Evolutionary conservation across 208 protist genomes (phyloP).

Genomic region (Wallacemonas sp.): DNA sequence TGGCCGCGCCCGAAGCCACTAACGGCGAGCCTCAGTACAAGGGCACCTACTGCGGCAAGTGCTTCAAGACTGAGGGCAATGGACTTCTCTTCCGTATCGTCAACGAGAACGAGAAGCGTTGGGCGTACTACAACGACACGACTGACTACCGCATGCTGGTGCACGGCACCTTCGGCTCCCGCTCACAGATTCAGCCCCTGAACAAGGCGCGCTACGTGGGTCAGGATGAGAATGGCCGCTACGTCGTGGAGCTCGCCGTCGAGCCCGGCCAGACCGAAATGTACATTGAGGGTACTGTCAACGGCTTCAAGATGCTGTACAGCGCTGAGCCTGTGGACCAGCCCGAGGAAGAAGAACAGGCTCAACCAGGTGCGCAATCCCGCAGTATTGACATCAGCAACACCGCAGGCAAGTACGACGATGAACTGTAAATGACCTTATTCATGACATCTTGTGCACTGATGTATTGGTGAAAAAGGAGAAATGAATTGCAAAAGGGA

Average conservation of each 20-base stretch:
- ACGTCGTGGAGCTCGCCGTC: constrained; percentile 50
- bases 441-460: too few species aligned
- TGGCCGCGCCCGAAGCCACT: constrained; percentile 25
- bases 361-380: not conserved
- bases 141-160: constrained; percentile 59
- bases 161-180: constrained; percentile 48
- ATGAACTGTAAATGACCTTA: constrained; percentile 1
- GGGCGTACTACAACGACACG: constrained; percentile 84
- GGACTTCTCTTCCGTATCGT: constrained; percentile 77
- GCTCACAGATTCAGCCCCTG: constrained; percentile 47
- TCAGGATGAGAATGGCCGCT: constrained; percentile 36
- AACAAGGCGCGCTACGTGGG: constrained; percentile 35
- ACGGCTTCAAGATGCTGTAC: constrained; percentile 67
- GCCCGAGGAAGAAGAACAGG: constrained; percentile 1
- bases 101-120: constrained; percentile 68
- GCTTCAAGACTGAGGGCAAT: constrained; percentile 71
- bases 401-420: constrained; percentile 13
- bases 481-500: constrained; percentile 7
- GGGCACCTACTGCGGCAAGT: constrained; percentile 53
- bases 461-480: not conserved
- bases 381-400: not conserved
- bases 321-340: constrained; percentile 42
- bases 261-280: constrained; percentile 58
- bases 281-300: constrained; percentile 70
- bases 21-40: constrained; percentile 54